phyloP scores from a whole-genome alignment of 2,329 filamentous ascomycete species.

The Lachnellula occidentalis region DNA sequence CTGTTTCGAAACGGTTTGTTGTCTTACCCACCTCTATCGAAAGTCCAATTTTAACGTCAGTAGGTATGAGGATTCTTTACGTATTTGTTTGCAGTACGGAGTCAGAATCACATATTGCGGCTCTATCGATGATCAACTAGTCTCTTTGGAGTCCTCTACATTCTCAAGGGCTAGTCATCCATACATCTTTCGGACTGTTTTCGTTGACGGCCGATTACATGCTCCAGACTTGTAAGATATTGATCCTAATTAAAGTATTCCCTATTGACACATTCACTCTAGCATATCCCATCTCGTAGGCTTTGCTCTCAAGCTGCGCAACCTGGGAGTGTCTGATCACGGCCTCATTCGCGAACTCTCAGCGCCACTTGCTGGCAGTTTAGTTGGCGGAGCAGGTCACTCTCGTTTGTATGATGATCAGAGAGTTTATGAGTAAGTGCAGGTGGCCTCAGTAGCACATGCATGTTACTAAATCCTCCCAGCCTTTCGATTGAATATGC shows the following conservation, averaged over 20 bases:
- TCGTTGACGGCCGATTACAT: conserved; percentile 88
- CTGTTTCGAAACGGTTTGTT: conserved; percentile 62
- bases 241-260: neutral
- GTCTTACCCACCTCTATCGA: no score
- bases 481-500: conserved; percentile 66
- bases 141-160: conserved; percentile 88
- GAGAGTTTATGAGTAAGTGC: conserved; percentile 69
- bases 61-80: conserved; percentile 66
- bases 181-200: conserved; percentile 92
- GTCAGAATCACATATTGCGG: conserved; percentile 83
- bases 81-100: conserved; percentile 69
- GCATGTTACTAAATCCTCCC: conserved; percentile 3
- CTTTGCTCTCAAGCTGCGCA: conserved; percentile 88
- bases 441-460: neutral
- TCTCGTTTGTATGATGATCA: conserved; percentile 88
- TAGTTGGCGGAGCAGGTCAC: conserved; percentile 91
- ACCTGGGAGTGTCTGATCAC: conserved; percentile 88
- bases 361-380: conserved; percentile 77
- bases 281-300: conserved; percentile 84
- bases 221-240: conserved; percentile 72
- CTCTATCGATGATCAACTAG: conserved; percentile 94
- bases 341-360: conserved; percentile 88
- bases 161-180: conserved; percentile 84
- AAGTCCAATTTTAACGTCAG: no score
- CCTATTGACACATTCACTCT: neutral